Base-by-base conservation (phyloP, 768 basidiomycete genomes). In the Dioszegia hungarica region DNA sequence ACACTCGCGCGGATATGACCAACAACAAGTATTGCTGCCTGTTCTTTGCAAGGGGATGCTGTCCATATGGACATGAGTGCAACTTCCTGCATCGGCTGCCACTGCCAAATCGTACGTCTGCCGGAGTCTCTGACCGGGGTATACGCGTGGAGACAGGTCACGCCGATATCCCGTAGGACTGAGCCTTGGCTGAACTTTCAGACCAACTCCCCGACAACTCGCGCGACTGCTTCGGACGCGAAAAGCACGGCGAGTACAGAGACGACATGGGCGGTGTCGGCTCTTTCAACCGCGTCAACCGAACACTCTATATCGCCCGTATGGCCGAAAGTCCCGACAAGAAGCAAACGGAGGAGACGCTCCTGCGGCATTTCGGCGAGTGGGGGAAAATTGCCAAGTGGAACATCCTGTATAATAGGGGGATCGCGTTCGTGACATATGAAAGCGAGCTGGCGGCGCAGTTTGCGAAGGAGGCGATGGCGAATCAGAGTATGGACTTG, bases 241-340 rank as follows among this genome's bases (percentile, higher is more conserved):
- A 95, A 79, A 97, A 97, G 78, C 95, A 97, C 75, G 79, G 92
- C 0, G 92, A 95, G 77, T 99, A 99, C 77, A 81, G 94, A 59
- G 95, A 99, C 74, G 95, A 99, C 74, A 98, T 99, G 95, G 95
- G 95, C 66, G 95, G 95, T 78, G 94, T 98, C 28, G 95, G 95
- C 12, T 91, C 89, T 58, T 98, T 98, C 79, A 88, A 87, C 67
- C 79, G 93, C 36, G 87, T 90, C 75, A 99, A 99, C 75, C 79
- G 94, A 57, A 98, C 95, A 36, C 74, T 99, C 15, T 99, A 99
- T 73, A 83, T 99, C 41, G 94, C 94, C 2, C 82, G 90, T 54
- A 92, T 99, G 64, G 88, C 89, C 73, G 93, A 95, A 49, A 70
- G 63, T 29, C 74, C 71, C 8, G 72, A 73, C 40, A 75, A 92